Percentiles rank a stretch among this genome's conserved stretches.
phyloP scores from a whole-genome alignment of 306 rosid genomes.

The Phaseolus lunatus region DNA sequence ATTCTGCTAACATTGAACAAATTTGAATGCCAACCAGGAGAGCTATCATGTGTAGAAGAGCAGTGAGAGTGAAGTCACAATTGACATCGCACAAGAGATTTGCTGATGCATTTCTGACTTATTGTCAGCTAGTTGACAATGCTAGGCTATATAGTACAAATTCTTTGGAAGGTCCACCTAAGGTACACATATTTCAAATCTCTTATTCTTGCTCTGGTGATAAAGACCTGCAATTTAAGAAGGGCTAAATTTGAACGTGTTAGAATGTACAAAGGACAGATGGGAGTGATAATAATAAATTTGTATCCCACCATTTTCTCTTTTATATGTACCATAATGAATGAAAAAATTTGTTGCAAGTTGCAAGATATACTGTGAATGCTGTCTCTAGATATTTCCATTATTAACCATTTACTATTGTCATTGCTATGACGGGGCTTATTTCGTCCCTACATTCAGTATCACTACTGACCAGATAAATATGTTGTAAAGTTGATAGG shows the following conservation, averaged over 20 bases:
- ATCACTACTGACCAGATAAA: conserved; percentile 40
- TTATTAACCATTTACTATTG: conserved; percentile 15
- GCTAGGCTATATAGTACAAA: conserved; percentile 87
- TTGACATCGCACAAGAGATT: conserved; percentile 90
- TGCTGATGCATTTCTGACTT: conserved; percentile 82
- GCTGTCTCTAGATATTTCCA: not conserved
- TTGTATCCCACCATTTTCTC: conserved; percentile 1
- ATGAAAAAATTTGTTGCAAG: not conserved
- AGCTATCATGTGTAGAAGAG: conserved; percentile 92
- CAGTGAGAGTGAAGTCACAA: conserved; percentile 83
- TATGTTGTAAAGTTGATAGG: conserved; percentile 81
- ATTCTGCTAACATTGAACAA: not conserved
- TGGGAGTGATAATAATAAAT: not conserved
- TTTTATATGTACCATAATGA: not conserved
- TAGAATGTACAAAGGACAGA: conserved; percentile 4
- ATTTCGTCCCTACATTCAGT: not conserved
- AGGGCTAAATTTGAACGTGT: not conserved
- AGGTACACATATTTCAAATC: conserved; percentile 55
- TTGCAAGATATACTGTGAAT: not conserved
- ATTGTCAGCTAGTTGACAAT: conserved; percentile 80
- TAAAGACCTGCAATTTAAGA: not conserved
- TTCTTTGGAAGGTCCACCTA: conserved; percentile 90
- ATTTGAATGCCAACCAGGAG: conserved; percentile 67
- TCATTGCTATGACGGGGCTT: not conserved
- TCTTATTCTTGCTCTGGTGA: not conserved